phyloP scores from a whole-genome alignment of 169 alveolate genomes.

The Plasmodium fragile region DNA sequence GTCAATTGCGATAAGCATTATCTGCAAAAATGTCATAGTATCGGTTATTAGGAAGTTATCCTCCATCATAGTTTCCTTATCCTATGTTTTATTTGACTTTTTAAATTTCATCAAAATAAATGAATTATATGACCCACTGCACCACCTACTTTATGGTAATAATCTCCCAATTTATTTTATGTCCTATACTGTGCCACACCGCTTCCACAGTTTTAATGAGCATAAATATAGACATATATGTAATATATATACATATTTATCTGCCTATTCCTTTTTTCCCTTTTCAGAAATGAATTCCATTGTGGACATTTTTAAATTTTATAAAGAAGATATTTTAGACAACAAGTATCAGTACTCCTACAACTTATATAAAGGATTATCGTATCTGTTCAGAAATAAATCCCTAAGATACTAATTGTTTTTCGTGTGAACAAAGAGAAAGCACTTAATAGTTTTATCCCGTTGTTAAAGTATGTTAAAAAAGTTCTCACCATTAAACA shows the following conservation, averaged over 20 bases:
- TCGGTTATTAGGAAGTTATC: slow-evolving; percentile 71
- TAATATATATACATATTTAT: slow-evolving; percentile 7
- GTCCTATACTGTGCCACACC: background rate
- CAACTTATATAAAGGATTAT: slow-evolving; percentile 67
- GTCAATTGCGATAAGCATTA: slow-evolving; percentile 71
- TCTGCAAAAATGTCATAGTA: slow-evolving; percentile 66
- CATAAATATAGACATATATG: slow-evolving; percentile 2
- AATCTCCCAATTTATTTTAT: background rate
- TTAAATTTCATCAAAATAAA: slow-evolving; percentile 70
- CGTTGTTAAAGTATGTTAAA: slow-evolving; percentile 2
- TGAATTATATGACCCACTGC: slow-evolving; percentile 71
- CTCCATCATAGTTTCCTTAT: slow-evolving; percentile 73
- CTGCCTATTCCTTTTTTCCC: background rate
- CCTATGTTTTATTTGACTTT: slow-evolving; percentile 73
- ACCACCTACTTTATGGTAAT: slow-evolving; percentile 71
- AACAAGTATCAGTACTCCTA: slow-evolving; percentile 72
- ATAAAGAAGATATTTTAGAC: slow-evolving; percentile 72
- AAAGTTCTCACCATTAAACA: background rate
- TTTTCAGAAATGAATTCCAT: slow-evolving; percentile 73
- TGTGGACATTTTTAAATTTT: slow-evolving; percentile 73
- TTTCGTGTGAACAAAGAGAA: slow-evolving; percentile 8
- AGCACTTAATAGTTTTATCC: background rate
- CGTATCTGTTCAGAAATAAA: slow-evolving; percentile 57
- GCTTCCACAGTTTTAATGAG: background rate
- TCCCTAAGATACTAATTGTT: slow-evolving; percentile 40